These are phyloP conservation scores for Puccinia novopanici DNA, from an alignment of 1,284 basidiomycete species.

Conservation along the genomic window DNA sequence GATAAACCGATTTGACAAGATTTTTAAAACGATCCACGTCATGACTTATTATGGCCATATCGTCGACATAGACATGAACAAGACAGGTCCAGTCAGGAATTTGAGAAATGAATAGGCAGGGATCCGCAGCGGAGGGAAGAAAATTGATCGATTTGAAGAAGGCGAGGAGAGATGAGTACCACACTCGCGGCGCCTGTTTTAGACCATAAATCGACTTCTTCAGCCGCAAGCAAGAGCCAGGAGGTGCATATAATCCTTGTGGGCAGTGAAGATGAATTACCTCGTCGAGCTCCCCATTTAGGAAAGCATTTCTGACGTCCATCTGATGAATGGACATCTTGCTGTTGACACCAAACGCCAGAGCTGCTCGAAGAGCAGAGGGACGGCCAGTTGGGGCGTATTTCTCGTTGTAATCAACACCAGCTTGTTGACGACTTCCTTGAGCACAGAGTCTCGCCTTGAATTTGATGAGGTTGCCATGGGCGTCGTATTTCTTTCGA, in stretches of 20 bases:
- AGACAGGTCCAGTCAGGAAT: not conserved
- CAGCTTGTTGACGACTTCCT: conserved; percentile 54
- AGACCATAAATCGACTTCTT: not conserved
- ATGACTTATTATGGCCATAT: conserved; percentile 11
- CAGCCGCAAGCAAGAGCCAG: too few species aligned
- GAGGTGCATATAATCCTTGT: too few species aligned
- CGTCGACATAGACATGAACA: conserved; percentile 19
- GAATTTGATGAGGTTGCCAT: conserved; percentile 57
- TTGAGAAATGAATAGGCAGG: conserved; percentile 1
- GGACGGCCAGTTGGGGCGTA: too few species aligned
- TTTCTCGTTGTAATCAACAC: too few species aligned
- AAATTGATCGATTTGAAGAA: too few species aligned
- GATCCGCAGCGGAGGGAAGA: not conserved
- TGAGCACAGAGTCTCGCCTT: conserved; percentile 62
- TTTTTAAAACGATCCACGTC: conserved; percentile 1
- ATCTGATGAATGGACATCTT: too few species aligned
- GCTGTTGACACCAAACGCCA: too few species aligned
- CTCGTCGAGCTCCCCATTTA: too few species aligned
- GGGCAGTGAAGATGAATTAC: too few species aligned
- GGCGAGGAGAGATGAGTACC: not conserved
- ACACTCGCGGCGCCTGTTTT: conserved; percentile 3
- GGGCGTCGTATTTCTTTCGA: conserved; percentile 59
- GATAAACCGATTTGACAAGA: not conserved
- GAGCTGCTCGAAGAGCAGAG: not conserved
- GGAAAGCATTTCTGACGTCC: too few species aligned